Base-by-base conservation (phyloP, 352 stramenopile species). In the Aphanomyces invadans region DNA sequence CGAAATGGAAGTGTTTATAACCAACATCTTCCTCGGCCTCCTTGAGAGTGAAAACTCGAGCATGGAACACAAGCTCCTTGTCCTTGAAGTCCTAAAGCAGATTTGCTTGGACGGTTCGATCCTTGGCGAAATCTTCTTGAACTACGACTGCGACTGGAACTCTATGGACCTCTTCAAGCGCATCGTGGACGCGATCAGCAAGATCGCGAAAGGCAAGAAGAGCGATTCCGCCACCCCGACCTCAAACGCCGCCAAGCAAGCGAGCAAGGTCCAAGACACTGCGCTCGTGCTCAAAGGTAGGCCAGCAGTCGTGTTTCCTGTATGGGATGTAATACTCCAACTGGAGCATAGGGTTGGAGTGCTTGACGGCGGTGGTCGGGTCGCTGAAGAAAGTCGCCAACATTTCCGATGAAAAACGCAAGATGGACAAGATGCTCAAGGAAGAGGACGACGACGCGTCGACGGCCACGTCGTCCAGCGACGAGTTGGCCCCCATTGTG, bases 141-240 rank as follows among this genome's bases (percentile, higher is more conserved):
- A 99, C 72, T 99, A 99, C 77, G 97, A 99, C 73, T 99, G 97
- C 70, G 97, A 99, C 74, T 97, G 97, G 75, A 92, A 98, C 77
- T 89, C 77, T 1, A 95, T 96, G 32, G 94, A 99, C 73, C 76
- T 99, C 33, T 99, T 99, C 83, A 97, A 98, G 73, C 88, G 97
- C 60, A 98, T 99, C 70, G 87, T 99, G 0, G 80, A 98, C 65
- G 92, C 95, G 36, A 82, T 99, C 2, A 94, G 94, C 2, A 96
- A 97, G 74, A 87, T 98, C 15, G 92, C 95, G 10, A 97, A 98
- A 73, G 92, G 92, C 12, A 86, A 86, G 56, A 86, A 86, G 19
- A 81, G 90, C 23, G 49, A 70, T 19, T 73, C 74, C 5, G 23
- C 21, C 12, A 7, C 12, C 25, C 10, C 49, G 29, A n/a, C 49